Evolutionary conservation across 2,329 filamentous ascomycete species (phyloP).

Genomic region (Phaeoacremonium minimum): DNA sequence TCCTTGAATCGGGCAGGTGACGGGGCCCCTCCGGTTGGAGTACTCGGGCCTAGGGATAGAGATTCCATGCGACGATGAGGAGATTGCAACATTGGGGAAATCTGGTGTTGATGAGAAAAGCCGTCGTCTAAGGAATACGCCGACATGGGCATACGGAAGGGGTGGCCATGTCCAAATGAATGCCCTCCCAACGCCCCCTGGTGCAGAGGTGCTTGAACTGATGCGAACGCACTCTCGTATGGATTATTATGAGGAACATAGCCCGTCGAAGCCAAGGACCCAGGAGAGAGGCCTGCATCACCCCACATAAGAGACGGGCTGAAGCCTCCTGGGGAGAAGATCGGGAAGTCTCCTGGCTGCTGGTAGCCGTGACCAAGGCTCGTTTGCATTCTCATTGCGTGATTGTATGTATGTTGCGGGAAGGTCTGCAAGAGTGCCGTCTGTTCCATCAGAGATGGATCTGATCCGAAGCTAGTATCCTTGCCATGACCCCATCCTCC

Average conservation of each 20-base stretch:
- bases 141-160: constrained; percentile 17
- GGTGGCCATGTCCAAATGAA: constrained; percentile 16
- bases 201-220: constrained; percentile 19
- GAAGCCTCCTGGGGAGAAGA: constrained; percentile 33
- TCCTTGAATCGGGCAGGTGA: constrained; percentile 55
- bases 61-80: constrained; percentile 18
- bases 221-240: constrained; percentile 24
- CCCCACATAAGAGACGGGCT: constrained; percentile 31
- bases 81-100: constrained; percentile 14
- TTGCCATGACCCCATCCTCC: constrained; percentile 4
- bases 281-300: constrained; percentile 23
- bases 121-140: constrained; percentile 20
- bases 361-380: constrained; percentile 25
- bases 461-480: neutral
- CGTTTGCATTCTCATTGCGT: constrained; percentile 15
- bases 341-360: constrained; percentile 28
- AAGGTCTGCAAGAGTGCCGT: constrained; percentile 10
- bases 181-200: constrained; percentile 15
- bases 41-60: constrained; percentile 15
- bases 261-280: constrained; percentile 23
- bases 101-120: constrained; percentile 16
- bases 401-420: constrained; percentile 14
- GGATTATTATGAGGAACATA: constrained; percentile 27
- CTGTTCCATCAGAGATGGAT: neutral
- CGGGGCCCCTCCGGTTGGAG: constrained; percentile 15